These are phyloP conservation scores for Penicillium sp. DNA, from an alignment of 2,329 filamentous ascomycete genomes.

Conservation along the genomic window DNA sequence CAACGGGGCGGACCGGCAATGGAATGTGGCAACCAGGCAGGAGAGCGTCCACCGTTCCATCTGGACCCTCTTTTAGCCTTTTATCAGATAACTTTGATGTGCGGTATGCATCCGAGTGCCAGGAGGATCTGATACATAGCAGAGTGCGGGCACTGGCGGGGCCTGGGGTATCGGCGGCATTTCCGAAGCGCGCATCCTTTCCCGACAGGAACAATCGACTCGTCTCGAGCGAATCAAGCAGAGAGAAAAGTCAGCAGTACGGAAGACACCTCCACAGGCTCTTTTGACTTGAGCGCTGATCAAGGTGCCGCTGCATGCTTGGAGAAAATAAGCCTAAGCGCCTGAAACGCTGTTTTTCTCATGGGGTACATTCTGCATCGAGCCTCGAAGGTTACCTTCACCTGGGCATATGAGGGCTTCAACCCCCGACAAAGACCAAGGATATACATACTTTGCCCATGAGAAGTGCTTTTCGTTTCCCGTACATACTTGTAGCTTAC, in stretches of 20 bases:
- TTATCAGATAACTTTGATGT: neutral
- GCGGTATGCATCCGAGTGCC: constrained; percentile 2
- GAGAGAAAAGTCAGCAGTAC: neutral
- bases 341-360: neutral
- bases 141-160: constrained; percentile 1
- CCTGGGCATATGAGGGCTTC: neutral
- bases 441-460: neutral
- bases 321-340: neutral
- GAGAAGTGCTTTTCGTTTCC: neutral
- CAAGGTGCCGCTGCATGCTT: neutral
- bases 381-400: neutral
- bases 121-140: neutral
- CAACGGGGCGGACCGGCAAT: constrained; percentile 5
- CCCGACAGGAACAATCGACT: neutral
- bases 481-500: too few species aligned
- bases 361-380: neutral
- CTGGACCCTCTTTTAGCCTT: neutral
- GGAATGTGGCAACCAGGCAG: constrained; percentile 2
- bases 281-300: neutral
- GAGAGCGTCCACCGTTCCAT: neutral
- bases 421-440: neutral
- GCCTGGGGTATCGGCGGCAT: constrained; percentile 1
- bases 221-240: constrained; percentile 1
- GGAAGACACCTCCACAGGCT: neutral
- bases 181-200: constrained; percentile 11